A percentile compares a stretch with the other conserved stretches of the same genome.
Conservation (phyloP, 2,329 filamentous ascomycete genomes). For the Aspergillus aculeatinus region DNA sequence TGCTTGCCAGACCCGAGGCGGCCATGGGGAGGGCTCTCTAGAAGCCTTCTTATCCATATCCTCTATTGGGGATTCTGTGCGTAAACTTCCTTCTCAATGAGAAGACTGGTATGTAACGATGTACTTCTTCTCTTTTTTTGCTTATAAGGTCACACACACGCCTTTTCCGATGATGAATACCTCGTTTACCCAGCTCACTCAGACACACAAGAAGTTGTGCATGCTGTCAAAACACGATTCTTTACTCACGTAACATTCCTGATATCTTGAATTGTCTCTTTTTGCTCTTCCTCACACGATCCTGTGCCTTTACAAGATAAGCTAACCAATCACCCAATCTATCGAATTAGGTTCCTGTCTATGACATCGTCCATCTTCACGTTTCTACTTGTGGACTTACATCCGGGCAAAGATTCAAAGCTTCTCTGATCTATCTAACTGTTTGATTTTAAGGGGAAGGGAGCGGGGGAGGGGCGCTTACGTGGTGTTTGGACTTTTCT, state of each 20-base stretch:
- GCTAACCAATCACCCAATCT: no score
- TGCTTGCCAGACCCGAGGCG: slow-evolving; percentile 53
- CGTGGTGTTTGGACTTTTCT: slow-evolving; percentile 17
- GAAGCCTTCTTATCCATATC: neutral
- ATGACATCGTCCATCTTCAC: no score
- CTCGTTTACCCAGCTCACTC: neutral
- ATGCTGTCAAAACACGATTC: neutral
- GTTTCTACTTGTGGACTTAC: neutral
- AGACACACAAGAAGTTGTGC: neutral
- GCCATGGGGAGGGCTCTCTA: slow-evolving; percentile 21
- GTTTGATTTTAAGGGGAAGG: slow-evolving; percentile 3
- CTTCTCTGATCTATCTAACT: neutral
- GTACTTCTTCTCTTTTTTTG: no score
- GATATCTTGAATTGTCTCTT: neutral
- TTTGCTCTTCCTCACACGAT: no score
- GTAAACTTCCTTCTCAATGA: neutral
- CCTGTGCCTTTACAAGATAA: no score
- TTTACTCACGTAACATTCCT: slow-evolving; percentile 1
- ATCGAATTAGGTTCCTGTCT: no score
- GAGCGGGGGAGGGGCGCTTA: slow-evolving; percentile 25
- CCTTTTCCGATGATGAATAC: neutral
- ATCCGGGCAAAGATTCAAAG: neutral
- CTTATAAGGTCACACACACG: no score
- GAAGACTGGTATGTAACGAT: neutral
- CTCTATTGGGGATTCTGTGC: neutral